A percentile compares a stretch with the other conserved stretches of the same genome.
These are phyloP conservation scores for Neurospora sp. DNA, from an alignment of 495 filamentous ascomycete species.

Conservation along the genomic window DNA sequence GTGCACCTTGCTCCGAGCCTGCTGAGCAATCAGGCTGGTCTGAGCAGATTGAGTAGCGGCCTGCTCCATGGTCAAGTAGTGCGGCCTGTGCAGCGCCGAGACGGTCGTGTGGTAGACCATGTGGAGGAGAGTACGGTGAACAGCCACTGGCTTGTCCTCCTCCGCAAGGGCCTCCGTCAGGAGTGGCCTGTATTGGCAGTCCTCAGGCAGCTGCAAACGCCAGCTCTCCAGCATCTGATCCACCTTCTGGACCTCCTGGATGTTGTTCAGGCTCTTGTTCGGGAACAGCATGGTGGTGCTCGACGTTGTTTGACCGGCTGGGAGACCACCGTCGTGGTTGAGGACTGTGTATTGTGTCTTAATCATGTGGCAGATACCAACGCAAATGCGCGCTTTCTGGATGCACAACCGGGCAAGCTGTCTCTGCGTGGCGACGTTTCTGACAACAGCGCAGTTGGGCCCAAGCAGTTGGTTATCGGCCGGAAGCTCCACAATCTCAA, in stretches of 20 bases:
- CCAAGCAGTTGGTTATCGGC: conserved; percentile 55
- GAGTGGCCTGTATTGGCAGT: conserved; percentile 50
- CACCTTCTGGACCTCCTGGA: conserved; percentile 60
- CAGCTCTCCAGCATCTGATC: conserved; percentile 66
- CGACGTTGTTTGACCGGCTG: conserved; percentile 42
- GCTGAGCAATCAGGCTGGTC: conserved; percentile 47
- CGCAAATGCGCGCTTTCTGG: conserved; percentile 80
- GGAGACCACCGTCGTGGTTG: conserved; percentile 57
- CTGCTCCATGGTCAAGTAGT: conserved; percentile 60
- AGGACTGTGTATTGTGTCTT: conserved; percentile 83
- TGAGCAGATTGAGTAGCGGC: conserved; percentile 41
- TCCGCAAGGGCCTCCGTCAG: conserved; percentile 34
- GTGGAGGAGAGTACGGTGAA: conserved; percentile 70
- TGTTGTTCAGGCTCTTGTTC: conserved; percentile 69
- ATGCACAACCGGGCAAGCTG: conserved; percentile 80
- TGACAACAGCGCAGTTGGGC: conserved; percentile 53
- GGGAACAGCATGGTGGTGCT: conserved; percentile 87
- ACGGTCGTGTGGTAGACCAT: conserved; percentile 85
- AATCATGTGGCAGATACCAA: conserved; percentile 75
- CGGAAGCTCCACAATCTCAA: conserved; percentile 60
- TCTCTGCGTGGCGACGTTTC: conserved; percentile 54
- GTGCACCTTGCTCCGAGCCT: conserved; percentile 67
- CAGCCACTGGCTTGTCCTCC: conserved; percentile 41
- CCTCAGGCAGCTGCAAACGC: conserved; percentile 55
- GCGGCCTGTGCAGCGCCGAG: conserved; percentile 77